Evolutionary conservation across 83 land plant genomes (phyloP), one percentile per base, ranked within the genome.

Genomic region (Picea abies): DNA sequence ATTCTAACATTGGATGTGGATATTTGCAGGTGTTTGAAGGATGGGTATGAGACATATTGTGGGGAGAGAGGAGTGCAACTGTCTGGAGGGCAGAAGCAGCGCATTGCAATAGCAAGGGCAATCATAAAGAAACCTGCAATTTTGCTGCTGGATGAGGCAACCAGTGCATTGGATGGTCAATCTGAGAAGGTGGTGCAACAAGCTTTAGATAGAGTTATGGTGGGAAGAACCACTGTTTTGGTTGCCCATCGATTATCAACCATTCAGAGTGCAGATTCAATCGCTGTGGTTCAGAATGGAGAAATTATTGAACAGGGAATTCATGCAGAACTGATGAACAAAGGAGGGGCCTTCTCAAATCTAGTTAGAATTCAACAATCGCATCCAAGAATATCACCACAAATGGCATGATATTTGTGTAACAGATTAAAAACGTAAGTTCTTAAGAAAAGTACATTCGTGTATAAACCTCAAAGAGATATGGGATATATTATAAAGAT

Each of bases 101-200:
- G 80, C 39, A 78, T 78, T 25, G 80, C 80, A 60, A 78, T 78
- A 56, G 80, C 80, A 2, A 78, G 80, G 63, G 80, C 80, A 11
- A 78, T 78, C n/a, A 29, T 78, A 25, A 78, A 78, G 63, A 60
- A 78, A 60, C 80, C 62, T 10, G 4, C 61, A n/a, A 78, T 78
- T 44, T 60, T 78, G 80, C 32, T 78, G n/a, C 37, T 78, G 80
- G 80, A 78, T 12, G 80, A 78, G 63, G 80, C 80, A 1, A 78
- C 80, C 0, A 78, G 80, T 60, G 62, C 80, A 56, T 60, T 78
- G 80, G 80, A 78, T 78, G 80, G 39, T 22, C 37, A 60, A 25
- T 49, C 61, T 29, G 80, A 56, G 63, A 78, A 60, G 63, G 63
- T 60, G n/a, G 80, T 78, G 19, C 80, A 78, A 25, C n/a, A 60